A percentile compares a stretch with the other conserved stretches of the same genome.
Conservation (phyloP, 495 filamentous ascomycete genomes). For the Acidomyces sp. region DNA sequence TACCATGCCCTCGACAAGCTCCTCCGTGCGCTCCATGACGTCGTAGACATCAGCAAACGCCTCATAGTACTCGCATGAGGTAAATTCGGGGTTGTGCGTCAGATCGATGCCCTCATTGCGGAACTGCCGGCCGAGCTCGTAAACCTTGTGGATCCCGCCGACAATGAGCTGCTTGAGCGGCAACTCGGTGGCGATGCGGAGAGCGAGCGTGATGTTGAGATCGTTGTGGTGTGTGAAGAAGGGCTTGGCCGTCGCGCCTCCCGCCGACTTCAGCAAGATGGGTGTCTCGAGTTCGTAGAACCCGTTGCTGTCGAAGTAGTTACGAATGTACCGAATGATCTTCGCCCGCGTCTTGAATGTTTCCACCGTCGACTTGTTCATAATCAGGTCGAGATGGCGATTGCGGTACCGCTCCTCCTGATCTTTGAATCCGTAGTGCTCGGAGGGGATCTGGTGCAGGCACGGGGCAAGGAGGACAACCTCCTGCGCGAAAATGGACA, state of each 20-base stretch:
- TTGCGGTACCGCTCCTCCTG: slow-evolving; percentile 85
- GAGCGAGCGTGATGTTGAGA: slow-evolving; percentile 78
- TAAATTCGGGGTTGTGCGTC: slow-evolving; percentile 98
- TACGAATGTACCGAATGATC: slow-evolving; percentile 72
- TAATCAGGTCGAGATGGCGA: slow-evolving; percentile 87
- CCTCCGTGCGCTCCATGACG: slow-evolving; percentile 85
- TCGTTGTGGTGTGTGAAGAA: slow-evolving; percentile 95
- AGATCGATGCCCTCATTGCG: slow-evolving; percentile 92
- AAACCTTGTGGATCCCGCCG: slow-evolving; percentile 82
- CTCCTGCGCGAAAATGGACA: slow-evolving; percentile 85
- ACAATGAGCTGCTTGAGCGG: slow-evolving; percentile 95
- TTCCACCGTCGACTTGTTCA: slow-evolving; percentile 73
- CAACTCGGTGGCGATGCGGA: slow-evolving; percentile 88
- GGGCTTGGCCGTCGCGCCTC: slow-evolving; percentile 90
- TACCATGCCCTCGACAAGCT: slow-evolving; percentile 83
- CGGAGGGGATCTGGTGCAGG: slow-evolving; percentile 81
- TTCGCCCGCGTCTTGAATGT: slow-evolving; percentile 72
- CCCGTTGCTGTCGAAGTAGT: slow-evolving; percentile 69
- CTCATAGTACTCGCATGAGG: slow-evolving; percentile 93
- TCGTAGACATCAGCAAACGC: slow-evolving; percentile 91
- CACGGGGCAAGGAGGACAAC: slow-evolving; percentile 78
- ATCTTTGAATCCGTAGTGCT: slow-evolving; percentile 89
- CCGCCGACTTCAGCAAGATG: slow-evolving; percentile 92
- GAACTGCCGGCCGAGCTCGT: slow-evolving; percentile 85
- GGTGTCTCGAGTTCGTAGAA: slow-evolving; percentile 96